A percentile compares a stretch with the other conserved stretches of the same genome.
Evolutionary conservation across 257 asterid species (phyloP).

Genomic region (Salvia splendens): DNA sequence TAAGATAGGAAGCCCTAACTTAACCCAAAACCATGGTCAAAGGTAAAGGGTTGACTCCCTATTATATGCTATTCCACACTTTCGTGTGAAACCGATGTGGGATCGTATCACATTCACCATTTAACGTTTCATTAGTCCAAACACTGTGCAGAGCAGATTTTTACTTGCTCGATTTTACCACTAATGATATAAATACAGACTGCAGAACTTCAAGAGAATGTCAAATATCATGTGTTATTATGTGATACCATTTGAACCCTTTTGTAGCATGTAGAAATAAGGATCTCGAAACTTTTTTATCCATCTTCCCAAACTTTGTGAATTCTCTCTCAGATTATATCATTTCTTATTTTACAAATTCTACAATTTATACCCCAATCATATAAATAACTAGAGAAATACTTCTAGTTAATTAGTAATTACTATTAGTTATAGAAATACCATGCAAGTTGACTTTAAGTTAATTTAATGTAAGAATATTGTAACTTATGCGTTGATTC

Average conservation of each 20-base stretch:
- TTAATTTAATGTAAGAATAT: background rate
- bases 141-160: background rate
- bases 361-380: slow-evolving; percentile 5
- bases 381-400: background rate
- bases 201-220: background rate
- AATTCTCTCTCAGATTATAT: slow-evolving; percentile 3
- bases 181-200: slow-evolving; percentile 10
- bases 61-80: too few species aligned
- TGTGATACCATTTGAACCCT: slow-evolving; percentile 18
- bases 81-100: too few species aligned
- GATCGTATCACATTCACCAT: background rate
- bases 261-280: background rate
- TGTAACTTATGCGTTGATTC: background rate
- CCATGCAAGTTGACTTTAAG: background rate
- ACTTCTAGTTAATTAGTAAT: background rate
- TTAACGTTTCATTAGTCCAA: slow-evolving; percentile 5
- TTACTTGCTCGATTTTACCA: background rate
- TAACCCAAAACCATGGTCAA: too few species aligned
- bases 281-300: slow-evolving; percentile 1
- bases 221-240: background rate
- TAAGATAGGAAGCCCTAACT: too few species aligned
- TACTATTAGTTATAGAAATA: background rate
- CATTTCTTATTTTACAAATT: background rate
- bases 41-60: too few species aligned
- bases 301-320: background rate